A percentile compares a stretch with the other conserved stretches of the same genome.
Evolutionary conservation across 2,329 filamentous ascomycete genomes (phyloP).

Genomic region (Trichophyton benhamiae): DNA sequence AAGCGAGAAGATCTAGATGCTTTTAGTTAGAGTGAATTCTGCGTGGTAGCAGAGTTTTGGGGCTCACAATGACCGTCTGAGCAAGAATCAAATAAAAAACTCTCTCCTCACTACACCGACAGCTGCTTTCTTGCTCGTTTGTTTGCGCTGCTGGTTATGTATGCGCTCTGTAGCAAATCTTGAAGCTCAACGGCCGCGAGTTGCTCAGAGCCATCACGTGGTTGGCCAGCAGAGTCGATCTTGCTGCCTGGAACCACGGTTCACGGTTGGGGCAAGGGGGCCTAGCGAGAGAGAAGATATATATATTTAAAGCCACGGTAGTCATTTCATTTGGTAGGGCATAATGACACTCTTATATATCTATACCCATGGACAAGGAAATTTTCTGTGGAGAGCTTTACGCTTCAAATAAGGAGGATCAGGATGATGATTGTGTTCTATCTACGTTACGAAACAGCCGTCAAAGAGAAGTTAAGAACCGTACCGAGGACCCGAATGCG

Average conservation of each 20-base stretch:
- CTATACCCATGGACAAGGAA: constrained; percentile 19
- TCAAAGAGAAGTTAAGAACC: not conserved
- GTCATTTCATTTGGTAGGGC: not conserved
- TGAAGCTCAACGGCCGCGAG: not conserved
- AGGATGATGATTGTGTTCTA: constrained; percentile 16
- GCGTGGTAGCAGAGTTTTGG: not conserved
- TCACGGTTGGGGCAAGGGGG: not conserved
- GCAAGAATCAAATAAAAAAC: not conserved
- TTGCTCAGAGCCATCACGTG: not conserved
- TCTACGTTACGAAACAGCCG: constrained; percentile 11
- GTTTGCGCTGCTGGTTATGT: not conserved
- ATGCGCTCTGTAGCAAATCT: not conserved
- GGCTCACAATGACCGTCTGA: not conserved
- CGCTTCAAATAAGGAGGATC: constrained; percentile 19
- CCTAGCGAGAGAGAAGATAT: not conserved
- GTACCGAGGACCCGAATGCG: not conserved
- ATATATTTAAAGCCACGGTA: not conserved
- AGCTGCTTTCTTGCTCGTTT: not conserved
- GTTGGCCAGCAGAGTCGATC: not conserved
- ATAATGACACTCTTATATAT: not conserved
- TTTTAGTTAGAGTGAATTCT: not conserved
- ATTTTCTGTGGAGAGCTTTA: constrained; percentile 28
- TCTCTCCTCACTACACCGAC: not conserved
- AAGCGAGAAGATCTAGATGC: not conserved
- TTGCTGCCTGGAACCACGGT: not conserved